These are phyloP conservation scores for Termitomyces titanicus DNA, from an alignment of 768 basidiomycete species.

Conservation along the genomic window DNA sequence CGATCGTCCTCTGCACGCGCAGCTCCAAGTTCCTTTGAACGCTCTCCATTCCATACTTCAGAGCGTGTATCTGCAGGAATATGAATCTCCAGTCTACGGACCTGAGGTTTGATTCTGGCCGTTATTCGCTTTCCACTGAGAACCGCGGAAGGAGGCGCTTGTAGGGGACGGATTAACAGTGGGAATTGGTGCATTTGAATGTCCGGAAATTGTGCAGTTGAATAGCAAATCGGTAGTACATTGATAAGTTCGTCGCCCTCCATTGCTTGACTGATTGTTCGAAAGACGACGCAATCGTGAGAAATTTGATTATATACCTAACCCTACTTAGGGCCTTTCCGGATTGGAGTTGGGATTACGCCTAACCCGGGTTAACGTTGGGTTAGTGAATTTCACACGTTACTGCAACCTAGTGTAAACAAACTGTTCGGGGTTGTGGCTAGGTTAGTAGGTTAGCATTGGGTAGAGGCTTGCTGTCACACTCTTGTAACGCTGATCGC, in stretches of 20 bases:
- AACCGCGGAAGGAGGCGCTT: conserved; percentile 71
- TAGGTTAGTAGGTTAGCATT: too few species aligned
- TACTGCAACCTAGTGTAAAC: too few species aligned
- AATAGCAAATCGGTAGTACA: conserved; percentile 70
- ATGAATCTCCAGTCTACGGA: conserved; percentile 69
- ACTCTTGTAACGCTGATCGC: too few species aligned
- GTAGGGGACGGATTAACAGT: conserved; percentile 67
- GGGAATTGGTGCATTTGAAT: conserved; percentile 84
- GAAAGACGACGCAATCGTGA: not conserved
- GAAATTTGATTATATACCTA: too few species aligned
- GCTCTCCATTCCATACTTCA: conserved; percentile 79
- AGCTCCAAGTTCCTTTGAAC: conserved; percentile 58
- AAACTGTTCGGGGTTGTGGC: too few species aligned
- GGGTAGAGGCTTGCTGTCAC: too few species aligned
- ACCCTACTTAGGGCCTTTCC: too few species aligned
- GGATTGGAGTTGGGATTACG: too few species aligned
- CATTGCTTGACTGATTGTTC: conserved; percentile 9
- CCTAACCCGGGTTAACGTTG: too few species aligned
- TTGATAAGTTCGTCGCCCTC: conserved; percentile 60
- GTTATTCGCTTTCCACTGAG: conserved; percentile 73
- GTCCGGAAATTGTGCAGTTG: conserved; percentile 55
- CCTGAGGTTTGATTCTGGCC: conserved; percentile 65
- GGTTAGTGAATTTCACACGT: too few species aligned
- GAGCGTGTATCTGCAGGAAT: conserved; percentile 77
- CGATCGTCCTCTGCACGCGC: conserved; percentile 72